Percentiles rank a stretch among this genome's conserved stretches.
Conservation (phyloP, 2,329 filamentous ascomycete species). For the Cephalotrichum gorgonifer region DNA sequence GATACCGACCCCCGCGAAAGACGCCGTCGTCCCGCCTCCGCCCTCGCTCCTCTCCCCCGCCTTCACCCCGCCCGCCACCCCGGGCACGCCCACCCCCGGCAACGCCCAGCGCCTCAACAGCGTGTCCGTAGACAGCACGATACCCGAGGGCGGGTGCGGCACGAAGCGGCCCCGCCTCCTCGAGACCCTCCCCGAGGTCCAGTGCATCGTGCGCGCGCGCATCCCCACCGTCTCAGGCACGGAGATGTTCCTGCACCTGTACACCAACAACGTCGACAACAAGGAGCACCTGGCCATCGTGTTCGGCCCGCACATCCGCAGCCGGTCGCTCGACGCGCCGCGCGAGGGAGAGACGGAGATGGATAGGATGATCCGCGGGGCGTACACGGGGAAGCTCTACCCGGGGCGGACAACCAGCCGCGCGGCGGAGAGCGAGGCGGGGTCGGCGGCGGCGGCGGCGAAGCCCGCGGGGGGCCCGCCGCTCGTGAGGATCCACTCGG, state of each 20-base stretch:
- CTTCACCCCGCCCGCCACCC: constrained; percentile 64
- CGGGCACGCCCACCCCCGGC: constrained; percentile 44
- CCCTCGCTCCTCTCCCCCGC: constrained; percentile 77
- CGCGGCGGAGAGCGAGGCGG: constrained; percentile 46
- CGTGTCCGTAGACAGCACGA: constrained; percentile 49
- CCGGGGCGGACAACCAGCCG: constrained; percentile 61
- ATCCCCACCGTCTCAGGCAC: constrained; percentile 87
- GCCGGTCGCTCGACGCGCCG: constrained; percentile 58
- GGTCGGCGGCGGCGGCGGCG: constrained; percentile 8
- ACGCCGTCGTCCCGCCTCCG: constrained; percentile 25
- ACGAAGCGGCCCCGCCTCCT: constrained; percentile 62
- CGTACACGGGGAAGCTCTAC: constrained; percentile 79
- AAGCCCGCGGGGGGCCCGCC: constrained; percentile 29
- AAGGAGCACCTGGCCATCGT: constrained; percentile 98
- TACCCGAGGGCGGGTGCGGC: constrained; percentile 48
- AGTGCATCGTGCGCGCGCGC: constrained; percentile 85
- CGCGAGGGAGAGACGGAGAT: constrained; percentile 72
- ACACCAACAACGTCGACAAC: constrained; percentile 83
- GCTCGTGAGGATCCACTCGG: constrained; percentile 88
- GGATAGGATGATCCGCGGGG: constrained; percentile 87
- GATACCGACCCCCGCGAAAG: constrained; percentile 4
- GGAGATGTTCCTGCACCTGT: constrained; percentile 95
- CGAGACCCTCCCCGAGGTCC: constrained; percentile 68
- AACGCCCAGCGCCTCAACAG: constrained; percentile 30
- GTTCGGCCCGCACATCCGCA: constrained; percentile 78